phyloP scores from a whole-genome alignment of 345 rosid genomes.

The sweet orange (Citrus sinensis) region DNA sequence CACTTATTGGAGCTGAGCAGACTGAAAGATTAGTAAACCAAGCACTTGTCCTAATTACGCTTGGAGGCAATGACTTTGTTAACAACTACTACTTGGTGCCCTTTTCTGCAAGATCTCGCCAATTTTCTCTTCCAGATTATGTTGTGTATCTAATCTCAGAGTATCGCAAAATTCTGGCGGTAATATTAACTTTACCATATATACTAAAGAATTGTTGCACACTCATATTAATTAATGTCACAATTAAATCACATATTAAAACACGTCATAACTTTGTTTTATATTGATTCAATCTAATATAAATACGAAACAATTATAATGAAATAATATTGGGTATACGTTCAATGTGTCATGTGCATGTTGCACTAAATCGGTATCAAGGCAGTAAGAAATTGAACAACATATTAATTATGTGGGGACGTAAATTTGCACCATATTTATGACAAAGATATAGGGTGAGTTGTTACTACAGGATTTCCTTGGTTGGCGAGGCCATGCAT shows the following conservation, averaged over 20 bases:
- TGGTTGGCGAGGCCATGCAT: constrained; percentile 26
- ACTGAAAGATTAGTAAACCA: constrained; percentile 52
- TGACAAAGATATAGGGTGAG: background rate
- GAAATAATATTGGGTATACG: background rate
- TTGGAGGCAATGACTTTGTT: constrained; percentile 92
- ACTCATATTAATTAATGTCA: no score
- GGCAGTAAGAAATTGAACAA: background rate
- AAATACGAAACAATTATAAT: no score
- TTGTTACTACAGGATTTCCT: background rate
- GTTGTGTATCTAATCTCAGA: constrained; percentile 75
- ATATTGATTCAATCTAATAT: background rate
- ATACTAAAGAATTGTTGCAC: no score
- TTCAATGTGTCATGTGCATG: background rate
- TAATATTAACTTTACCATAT: constrained; percentile 3
- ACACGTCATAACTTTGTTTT: no score
- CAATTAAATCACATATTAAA: no score
- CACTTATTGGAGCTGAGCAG: constrained; percentile 54
- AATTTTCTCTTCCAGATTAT: constrained; percentile 59
- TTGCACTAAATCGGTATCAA: no score
- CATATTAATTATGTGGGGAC: constrained; percentile 2
- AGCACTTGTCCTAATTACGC: constrained; percentile 72
- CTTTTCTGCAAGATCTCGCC: constrained; percentile 76
- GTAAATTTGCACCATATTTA: background rate
- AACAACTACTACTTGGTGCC: constrained; percentile 91
- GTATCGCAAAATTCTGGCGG: constrained; percentile 61